Evolutionary conservation across 768 basidiomycete genomes (phyloP).

Genomic region (Rossbeevera mucosa): DNA sequence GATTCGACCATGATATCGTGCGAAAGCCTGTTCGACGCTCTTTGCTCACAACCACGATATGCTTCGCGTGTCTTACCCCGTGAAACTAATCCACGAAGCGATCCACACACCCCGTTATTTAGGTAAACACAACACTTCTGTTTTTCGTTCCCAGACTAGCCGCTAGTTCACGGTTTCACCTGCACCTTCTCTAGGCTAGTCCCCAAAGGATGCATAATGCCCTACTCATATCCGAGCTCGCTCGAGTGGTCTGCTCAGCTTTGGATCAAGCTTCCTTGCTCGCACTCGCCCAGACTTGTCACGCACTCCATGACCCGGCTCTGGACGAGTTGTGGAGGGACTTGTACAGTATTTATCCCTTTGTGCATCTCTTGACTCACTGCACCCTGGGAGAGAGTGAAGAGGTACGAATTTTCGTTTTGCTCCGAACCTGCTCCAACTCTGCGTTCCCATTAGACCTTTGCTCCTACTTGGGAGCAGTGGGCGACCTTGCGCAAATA

Average conservation of each 20-base stretch:
- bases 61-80: no score
- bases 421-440: not conserved
- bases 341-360: constrained; percentile 20
- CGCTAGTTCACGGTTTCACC: not conserved
- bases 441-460: not conserved
- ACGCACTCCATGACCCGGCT: constrained; percentile 18
- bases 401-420: constrained; percentile 2
- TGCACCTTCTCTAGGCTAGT: not conserved
- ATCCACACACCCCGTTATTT: constrained; percentile 12
- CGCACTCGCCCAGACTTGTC: constrained; percentile 23
- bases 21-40: no score
- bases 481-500: constrained; percentile 22
- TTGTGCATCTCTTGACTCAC: constrained; percentile 15
- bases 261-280: constrained; percentile 16
- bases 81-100: not conserved
- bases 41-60: no score
- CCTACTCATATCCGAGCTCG: constrained; percentile 21
- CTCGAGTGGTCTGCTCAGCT: constrained; percentile 14
- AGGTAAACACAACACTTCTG: constrained; percentile 10
- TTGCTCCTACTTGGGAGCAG: not conserved
- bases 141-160: constrained; percentile 1
- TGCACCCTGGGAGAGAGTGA: not conserved
- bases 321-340: constrained; percentile 24
- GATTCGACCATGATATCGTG: constrained; percentile 20
- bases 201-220: constrained; percentile 19